Base-by-base conservation (phyloP, 768 basidiomycete species). In the Mycena floridula region DNA sequence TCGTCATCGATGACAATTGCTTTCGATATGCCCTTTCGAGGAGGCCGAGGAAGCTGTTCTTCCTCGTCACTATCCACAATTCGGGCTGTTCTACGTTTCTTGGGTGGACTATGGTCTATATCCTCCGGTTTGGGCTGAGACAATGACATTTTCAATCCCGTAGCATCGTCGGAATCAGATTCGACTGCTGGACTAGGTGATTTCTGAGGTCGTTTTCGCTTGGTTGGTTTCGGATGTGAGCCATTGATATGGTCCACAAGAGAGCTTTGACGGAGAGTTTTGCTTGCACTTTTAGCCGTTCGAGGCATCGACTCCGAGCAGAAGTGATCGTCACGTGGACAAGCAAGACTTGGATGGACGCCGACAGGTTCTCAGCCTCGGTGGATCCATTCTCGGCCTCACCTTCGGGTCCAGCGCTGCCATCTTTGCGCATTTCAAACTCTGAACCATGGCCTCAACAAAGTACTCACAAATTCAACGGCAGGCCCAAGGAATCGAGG, bases 401-500 rank as follows among this genome's bases (percentile, higher is more conserved):
- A n/a, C n/a, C 32, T 30, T 30, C 28, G 28, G 36, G 37, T n/a
- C 44, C 20, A 22, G 37, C 37, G 12, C 26, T 47, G n/a, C 46
- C 46, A 25, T 42, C 40, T 21, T 16, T 47, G 18, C 39, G 40
- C 11, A 40, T 47, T 25, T 47, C 46, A 27, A 12, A 32, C 40
- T n/a, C 18, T 23, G 12, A 26, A 26, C 16, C 42, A 24, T 6
- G 43, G 16, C 25, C 35, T 47, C 24, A 57, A 57, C 8, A 58
- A n/a, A 50, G 44, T 54, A 56, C 47, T 37, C 13, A 41, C 52
- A 66, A 60, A 6, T 44, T 52, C 23, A 61, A 58, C 43, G 73
- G 71, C 50, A 72, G 73, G 23, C 67, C 67, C 25, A 73, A 76
- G 43, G 87, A 87, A 59, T 77, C 81, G 7, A 74, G 79, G 40